Percentiles rank a stretch among this genome's conserved stretches.
These are phyloP conservation scores for Yamadazyma jaroonii DNA, from an alignment of 1,139 yeast species.

Conservation along the genomic window DNA sequence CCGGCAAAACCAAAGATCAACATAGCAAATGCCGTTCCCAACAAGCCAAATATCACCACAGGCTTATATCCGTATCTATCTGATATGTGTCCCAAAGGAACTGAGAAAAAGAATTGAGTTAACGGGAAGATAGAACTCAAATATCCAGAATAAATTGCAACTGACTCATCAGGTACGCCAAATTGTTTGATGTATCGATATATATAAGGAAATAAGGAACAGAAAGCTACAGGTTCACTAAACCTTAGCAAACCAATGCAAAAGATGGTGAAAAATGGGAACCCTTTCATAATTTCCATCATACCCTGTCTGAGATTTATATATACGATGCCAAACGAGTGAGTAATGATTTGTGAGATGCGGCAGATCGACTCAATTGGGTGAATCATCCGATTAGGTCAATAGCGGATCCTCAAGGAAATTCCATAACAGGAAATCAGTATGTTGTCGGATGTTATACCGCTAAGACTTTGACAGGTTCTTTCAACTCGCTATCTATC, in stretches of 20 bases:
- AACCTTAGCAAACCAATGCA: constrained; percentile 5
- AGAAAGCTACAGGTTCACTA: constrained; percentile 61
- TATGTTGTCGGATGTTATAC: too few relatives aligned
- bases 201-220: constrained; percentile 60
- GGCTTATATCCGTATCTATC: constrained; percentile 56
- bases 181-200: constrained; percentile 61
- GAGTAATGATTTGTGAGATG: neutral
- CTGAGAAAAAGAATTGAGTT: constrained; percentile 51
- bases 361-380: too few relatives aligned
- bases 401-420: too few relatives aligned
- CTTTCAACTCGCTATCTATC: too few relatives aligned
- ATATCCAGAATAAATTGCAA: constrained; percentile 57
- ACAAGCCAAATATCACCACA: constrained; percentile 46
- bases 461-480: too few relatives aligned
- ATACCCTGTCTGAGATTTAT: neutral
- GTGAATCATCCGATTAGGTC: too few relatives aligned
- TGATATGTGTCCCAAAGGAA: constrained; percentile 57
- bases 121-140: constrained; percentile 54
- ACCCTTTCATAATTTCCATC: constrained; percentile 4
- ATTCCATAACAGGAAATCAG: too few relatives aligned
- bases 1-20: constrained; percentile 51
- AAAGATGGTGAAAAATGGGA: constrained; percentile 4
- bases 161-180: constrained; percentile 45
- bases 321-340: neutral
- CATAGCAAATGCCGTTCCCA: constrained; percentile 49